Evolutionary conservation across 179 eudicot species (phyloP), one percentile per base, ranked within the genome.

Genomic region (Nepenthes alata): DNA sequence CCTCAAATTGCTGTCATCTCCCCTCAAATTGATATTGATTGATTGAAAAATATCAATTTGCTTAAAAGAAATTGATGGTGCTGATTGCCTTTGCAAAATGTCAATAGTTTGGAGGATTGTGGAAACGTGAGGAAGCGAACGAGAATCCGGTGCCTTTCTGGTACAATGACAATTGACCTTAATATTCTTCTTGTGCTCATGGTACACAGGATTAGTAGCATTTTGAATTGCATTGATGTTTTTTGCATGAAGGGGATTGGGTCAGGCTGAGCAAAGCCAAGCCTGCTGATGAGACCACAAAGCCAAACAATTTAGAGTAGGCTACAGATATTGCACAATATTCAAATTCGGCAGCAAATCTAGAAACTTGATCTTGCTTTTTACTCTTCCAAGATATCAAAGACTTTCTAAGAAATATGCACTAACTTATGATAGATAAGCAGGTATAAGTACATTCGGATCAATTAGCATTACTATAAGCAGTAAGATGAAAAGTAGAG

Each of bases 141-240:
- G 11, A 64, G 49, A 5, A 37, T 0, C 0, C 14, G 39, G 6
- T 48, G 69, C 58, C 35, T 68, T 69, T 6, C 51, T 36, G 34
- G 63, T 63, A 47, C 35, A 64, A 36, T 68, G 59, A 15, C 67
- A 73, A 37, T 64, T 70, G 11, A 68, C 67, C 15, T 68, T 63
- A 0, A 74, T 68, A 8, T 64, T 62, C 2, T 67, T 67, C 1
- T 53, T 59, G 3, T 15, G 41, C 6, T 51, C 70, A 41, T 71
- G 70, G 6, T 2, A 16, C 3, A 73, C 50, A 0, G 58, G 66
- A 39, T 68, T 53, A 51, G 55, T n/a, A 12, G 15, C 55, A 52
- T 1, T 52, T 52, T 52, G 55, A 2, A n/a, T 52, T 5, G 15
- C 67, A 57, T 57, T 63, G 1, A 49, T 15, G 5, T 58, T 58